Evolutionary conservation across 2,329 filamentous ascomycete species (phyloP), one percentile per base, ranked within the genome.

Genomic region (Aspergillus sp.): DNA sequence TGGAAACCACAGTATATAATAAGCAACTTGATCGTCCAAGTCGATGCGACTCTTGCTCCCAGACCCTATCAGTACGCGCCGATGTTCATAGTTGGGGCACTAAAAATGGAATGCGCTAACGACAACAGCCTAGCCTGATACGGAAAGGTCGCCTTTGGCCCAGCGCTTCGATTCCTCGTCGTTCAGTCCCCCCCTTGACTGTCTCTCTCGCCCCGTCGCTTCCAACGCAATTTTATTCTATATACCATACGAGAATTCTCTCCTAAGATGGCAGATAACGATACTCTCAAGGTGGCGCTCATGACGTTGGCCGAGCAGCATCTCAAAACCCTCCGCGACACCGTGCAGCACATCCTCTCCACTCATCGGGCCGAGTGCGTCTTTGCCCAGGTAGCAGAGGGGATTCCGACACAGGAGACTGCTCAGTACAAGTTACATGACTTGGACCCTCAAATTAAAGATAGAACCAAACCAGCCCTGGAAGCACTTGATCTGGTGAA

Each of bases 341-440:
- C 33, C 14, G 33, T 51, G 33, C 31, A 24, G 6, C 33, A 24
- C 23, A 40, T 51, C 15, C 48, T 51, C 33, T 37, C 21, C n/a
- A 51, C 48, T 6, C 17, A 37, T 12, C 31, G 9, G 31, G 48
- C 33, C 17, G 33, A 24, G 23, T 40, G 11, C 35, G n/a, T 40
- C 35, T 51, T 51, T 17, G 35, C 48, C 31, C 35, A 52, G 39
- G 11, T 52, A 15, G 35, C 19, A 15, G 33, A 51, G 12, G 48
- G 48, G 9, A 6, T 51, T 19, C 35, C 48, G 17, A 51, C 35
- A 12, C 33, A 27, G 3, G 48, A 51, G 11, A 41, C 21, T 24
- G 19, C 21, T 14, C 12, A 31, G 21, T 52, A 41, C 37, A 46
- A 27, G 12, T 21, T 14, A 14, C 12, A 46, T 31, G 14, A 27